Evolutionary conservation across 1,284 basidiomycete species (phyloP), one percentile per base, ranked within the genome.

Genomic region (Entoloma clypeatum): DNA sequence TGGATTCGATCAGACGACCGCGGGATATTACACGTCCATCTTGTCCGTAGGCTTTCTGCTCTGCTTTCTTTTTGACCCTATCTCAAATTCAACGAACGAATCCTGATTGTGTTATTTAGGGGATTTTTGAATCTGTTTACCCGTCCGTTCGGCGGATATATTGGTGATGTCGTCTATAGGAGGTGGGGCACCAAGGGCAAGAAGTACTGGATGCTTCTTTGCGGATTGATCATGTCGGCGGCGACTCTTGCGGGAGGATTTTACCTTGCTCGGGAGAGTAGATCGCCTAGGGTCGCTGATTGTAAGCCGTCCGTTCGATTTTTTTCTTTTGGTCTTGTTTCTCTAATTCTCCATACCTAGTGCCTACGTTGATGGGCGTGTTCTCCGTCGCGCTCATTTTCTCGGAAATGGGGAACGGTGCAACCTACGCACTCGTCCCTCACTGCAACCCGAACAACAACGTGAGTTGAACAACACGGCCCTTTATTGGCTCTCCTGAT

Each of bases 111-210:
- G n/a, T 36, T 18, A 11, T 24, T 26, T 33, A 61, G 59, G 23
- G 74, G 77, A 2, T 61, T 80, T 37, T 53, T 79, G 38, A 81
- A 82, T 52, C 39, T 80, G 32, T 60, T 75, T 51, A 68, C 74
- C 0, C 68, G 78, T 10, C 75, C 77, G 0, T 47, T 55, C 1
- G 73, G 79, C 27, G 79, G 79, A 11, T 70, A 74, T 47, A 39
- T 74, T 16, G 71, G 73, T 4, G 79, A 81, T 51, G 30, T 67
- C 6, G 51, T 73, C 6, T 81, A 79, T 59, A 53, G 56, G 13
- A 55, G 49, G 25, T 75, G 58, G 39, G 78, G 79, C 3, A 59
- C 67, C 32, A 46, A 50, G 30, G 72, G 71, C 2, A 79, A 81
- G 57, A 80, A 81, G 50, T 71, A 68, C 44, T 63, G 72, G 48